phyloP scores from a whole-genome alignment of 1,284 basidiomycete species.

The Leucoagaricus sp. region DNA sequence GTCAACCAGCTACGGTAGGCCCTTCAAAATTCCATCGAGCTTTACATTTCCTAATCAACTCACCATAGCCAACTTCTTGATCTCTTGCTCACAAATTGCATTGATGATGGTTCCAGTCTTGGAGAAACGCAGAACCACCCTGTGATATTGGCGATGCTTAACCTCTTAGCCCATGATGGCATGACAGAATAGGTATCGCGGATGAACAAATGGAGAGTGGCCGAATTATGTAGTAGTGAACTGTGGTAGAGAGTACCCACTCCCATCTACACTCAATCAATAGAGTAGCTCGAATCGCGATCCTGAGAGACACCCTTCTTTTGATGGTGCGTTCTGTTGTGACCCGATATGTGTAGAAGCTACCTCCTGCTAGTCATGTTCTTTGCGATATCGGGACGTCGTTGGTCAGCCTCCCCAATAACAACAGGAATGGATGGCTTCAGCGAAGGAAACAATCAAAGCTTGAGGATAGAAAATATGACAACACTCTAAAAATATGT shows the following conservation, averaged over 20 bases:
- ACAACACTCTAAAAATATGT: too few relatives aligned
- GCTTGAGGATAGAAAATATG: not conserved
- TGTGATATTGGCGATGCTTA: conserved; percentile 70
- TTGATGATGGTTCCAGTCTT: conserved; percentile 55
- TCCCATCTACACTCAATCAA: too few relatives aligned
- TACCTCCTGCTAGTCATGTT: not conserved
- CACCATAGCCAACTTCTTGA: conserved; percentile 22
- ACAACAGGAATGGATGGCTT: not conserved
- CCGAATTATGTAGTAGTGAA: too few relatives aligned
- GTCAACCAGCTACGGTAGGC: conserved; percentile 84
- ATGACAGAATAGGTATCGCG: conserved; percentile 27
- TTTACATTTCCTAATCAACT: not conserved
- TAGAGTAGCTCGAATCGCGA: too few relatives aligned
- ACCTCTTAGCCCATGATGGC: conserved; percentile 66
- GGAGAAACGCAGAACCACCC: conserved; percentile 53
- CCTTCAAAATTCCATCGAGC: not conserved
- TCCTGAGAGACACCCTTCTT: not conserved
- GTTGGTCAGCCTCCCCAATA: not conserved
- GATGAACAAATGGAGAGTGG: not conserved
- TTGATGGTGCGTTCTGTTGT: not conserved
- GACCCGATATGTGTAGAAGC: not conserved
- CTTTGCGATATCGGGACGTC: not conserved
- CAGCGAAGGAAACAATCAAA: not conserved
- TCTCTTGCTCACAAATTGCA: conserved; percentile 69
- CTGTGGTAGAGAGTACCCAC: too few relatives aligned